A percentile compares a stretch with the other conserved stretches of the same genome.
Evolutionary conservation across 768 basidiomycete species (phyloP).

Genomic region (Termitomyces sp.): DNA sequence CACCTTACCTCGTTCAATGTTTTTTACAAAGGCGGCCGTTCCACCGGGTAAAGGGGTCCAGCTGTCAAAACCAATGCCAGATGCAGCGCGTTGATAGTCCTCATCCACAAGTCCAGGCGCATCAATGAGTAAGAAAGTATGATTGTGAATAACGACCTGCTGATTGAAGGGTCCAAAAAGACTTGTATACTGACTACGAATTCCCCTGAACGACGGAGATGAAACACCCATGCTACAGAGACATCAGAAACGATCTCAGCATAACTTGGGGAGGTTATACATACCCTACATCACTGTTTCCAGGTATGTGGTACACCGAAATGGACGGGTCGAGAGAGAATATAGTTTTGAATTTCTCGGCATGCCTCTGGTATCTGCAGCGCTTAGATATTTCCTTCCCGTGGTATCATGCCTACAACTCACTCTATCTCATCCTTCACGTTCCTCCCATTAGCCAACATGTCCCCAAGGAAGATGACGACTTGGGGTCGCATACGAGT

Average conservation of each 20-base stretch:
- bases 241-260: not conserved
- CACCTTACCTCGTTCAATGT: slow-evolving; percentile 36
- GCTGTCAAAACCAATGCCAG: slow-evolving; percentile 43
- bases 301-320: slow-evolving; percentile 59
- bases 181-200: slow-evolving; percentile 54
- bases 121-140: slow-evolving; percentile 70
- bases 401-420: slow-evolving; percentile 7
- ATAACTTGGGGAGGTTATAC: slow-evolving; percentile 9
- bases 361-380: slow-evolving; percentile 59
- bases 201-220: slow-evolving; percentile 44
- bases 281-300: slow-evolving; percentile 80
- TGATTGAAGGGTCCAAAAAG: slow-evolving; percentile 72
- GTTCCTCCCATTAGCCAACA: slow-evolving; percentile 63
- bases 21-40: slow-evolving; percentile 57
- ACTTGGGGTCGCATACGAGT: slow-evolving; percentile 54
- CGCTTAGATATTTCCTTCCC: not conserved
- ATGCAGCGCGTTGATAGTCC: slow-evolving; percentile 63
- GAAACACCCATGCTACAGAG: slow-evolving; percentile 50
- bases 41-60: slow-evolving; percentile 56
- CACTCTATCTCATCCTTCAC: slow-evolving; percentile 43
- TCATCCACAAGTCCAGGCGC: slow-evolving; percentile 82
- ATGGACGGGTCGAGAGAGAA: slow-evolving; percentile 43
- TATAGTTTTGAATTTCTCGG: slow-evolving; percentile 56
- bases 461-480: slow-evolving; percentile 77
- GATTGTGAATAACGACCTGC: slow-evolving; percentile 58